Percentiles rank a stretch among this genome's conserved stretches.
These are phyloP conservation scores for Bretziella fagacearum DNA, from an alignment of 2,329 filamentous ascomycete species.

Conservation along the genomic window DNA sequence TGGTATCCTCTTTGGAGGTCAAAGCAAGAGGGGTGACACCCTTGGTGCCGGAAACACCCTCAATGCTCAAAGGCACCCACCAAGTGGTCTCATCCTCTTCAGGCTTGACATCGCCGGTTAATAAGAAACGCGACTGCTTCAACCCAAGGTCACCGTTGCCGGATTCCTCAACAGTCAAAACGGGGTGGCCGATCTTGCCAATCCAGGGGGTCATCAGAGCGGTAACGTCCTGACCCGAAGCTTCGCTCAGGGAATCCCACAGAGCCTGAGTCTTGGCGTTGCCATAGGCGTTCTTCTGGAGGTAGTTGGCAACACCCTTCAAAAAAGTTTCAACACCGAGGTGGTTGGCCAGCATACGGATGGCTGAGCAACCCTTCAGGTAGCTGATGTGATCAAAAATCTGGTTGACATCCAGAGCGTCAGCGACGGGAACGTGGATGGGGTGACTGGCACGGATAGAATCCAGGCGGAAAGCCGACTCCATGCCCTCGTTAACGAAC, in stretches of 20 bases:
- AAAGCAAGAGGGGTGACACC: conserved; percentile 50
- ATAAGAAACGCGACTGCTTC: conserved; percentile 77
- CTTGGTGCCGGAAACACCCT: conserved; percentile 51
- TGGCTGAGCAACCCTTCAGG: conserved; percentile 86
- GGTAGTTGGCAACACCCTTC: conserved; percentile 74
- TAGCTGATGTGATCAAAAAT: conserved; percentile 97
- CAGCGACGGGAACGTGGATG: conserved; percentile 86
- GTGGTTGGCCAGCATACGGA: conserved; percentile 88
- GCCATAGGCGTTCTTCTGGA: conserved; percentile 74
- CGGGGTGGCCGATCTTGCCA: conserved; percentile 82
- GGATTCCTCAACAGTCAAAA: conserved; percentile 72
- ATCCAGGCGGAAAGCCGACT: conserved; percentile 80
- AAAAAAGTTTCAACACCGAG: conserved; percentile 79
- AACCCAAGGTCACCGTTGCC: conserved; percentile 66
- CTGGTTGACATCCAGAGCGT: conserved; percentile 91
- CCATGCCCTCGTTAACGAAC: conserved; percentile 89
- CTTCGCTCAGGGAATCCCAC: conserved; percentile 75
- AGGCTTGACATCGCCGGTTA: conserved; percentile 74
- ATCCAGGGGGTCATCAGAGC: conserved; percentile 91
- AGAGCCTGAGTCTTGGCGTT: conserved; percentile 84
- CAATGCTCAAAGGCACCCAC: conserved; percentile 86
- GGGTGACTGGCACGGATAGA: conserved; percentile 82
- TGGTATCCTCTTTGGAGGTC: conserved; percentile 57
- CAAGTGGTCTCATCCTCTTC: conserved; percentile 84
- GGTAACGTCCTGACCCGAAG: conserved; percentile 73